Evolutionary conservation across 768 basidiomycete species (phyloP).

Genomic region (Agrocybe chaxingu): DNA sequence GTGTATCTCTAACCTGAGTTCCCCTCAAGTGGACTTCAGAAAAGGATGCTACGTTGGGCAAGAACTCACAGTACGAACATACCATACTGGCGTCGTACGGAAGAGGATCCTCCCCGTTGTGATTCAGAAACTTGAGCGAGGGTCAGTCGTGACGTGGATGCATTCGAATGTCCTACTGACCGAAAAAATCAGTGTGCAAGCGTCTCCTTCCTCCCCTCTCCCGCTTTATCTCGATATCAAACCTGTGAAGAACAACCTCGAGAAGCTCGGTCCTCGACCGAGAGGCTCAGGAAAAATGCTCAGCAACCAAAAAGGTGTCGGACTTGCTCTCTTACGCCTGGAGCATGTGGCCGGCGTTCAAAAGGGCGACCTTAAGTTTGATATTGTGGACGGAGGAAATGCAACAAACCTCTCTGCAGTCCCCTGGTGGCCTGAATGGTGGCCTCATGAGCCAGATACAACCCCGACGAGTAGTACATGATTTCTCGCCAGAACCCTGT

Average conservation of each 20-base stretch:
- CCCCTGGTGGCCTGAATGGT: conserved; percentile 71
- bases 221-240: conserved; percentile 36
- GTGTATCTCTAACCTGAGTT: conserved; percentile 7
- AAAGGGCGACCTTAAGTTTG: conserved; percentile 41
- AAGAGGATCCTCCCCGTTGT: conserved; percentile 87
- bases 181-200: not conserved
- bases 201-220: conserved; percentile 16
- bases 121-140: conserved; percentile 39
- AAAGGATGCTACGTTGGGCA: conserved; percentile 99
- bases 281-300: conserved; percentile 78
- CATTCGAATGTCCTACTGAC: not conserved
- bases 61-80: conserved; percentile 94
- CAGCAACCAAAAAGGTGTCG: conserved; percentile 54
- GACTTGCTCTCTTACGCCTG: conserved; percentile 75
- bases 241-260: conserved; percentile 15
- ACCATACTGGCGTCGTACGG: conserved; percentile 87
- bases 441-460: conserved; percentile 36
- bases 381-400: conserved; percentile 30
- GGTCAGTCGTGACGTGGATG: conserved; percentile 21
- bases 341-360: conserved; percentile 65
- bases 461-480: not conserved
- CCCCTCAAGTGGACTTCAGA: conserved; percentile 74
- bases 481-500: not conserved
- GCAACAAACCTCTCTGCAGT: conserved; percentile 38
- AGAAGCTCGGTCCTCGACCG: conserved; percentile 42